Conservation (phyloP, 768 basidiomycete genomes). For the Termitomyces sp. region DNA sequence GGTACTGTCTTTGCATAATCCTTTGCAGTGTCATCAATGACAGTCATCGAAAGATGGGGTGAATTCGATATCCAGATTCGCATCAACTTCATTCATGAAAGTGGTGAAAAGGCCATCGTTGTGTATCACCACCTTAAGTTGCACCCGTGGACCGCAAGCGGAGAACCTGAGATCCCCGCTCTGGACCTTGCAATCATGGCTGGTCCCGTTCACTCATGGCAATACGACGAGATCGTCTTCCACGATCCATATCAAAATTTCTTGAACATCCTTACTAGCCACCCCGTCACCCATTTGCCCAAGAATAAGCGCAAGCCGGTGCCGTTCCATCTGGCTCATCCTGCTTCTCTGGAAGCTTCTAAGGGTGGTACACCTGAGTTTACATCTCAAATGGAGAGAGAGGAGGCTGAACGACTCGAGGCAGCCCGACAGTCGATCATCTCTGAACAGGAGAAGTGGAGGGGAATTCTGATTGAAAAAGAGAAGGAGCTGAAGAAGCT, state of each 20-base stretch:
- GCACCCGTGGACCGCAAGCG: slow-evolving; percentile 73
- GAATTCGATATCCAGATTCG: slow-evolving; percentile 96
- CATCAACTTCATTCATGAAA: slow-evolving; percentile 83
- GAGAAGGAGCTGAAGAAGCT: slow-evolving; percentile 77
- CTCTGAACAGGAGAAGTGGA: slow-evolving; percentile 73
- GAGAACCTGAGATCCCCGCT: slow-evolving; percentile 62
- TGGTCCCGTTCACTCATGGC: slow-evolving; percentile 92
- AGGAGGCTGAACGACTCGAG: slow-evolving; percentile 77
- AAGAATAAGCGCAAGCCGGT: slow-evolving; percentile 53
- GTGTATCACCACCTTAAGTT: slow-evolving; percentile 94
- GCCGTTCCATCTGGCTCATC: slow-evolving; percentile 67
- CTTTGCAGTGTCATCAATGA: background rate
- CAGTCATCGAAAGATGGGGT: slow-evolving; percentile 65
- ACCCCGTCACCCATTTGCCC: slow-evolving; percentile 81
- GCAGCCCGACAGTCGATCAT: slow-evolving; percentile 65
- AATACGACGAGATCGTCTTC: slow-evolving; percentile 98
- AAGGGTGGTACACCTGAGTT: slow-evolving; percentile 79
- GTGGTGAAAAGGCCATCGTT: slow-evolving; percentile 83
- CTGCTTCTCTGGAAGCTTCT: slow-evolving; percentile 58
- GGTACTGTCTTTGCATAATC: slow-evolving; percentile 38
- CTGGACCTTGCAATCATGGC: slow-evolving; percentile 59
- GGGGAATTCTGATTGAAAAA: slow-evolving; percentile 60
- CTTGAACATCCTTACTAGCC: slow-evolving; percentile 70
- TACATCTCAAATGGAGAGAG: slow-evolving; percentile 76
- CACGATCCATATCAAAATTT: slow-evolving; percentile 88